Conservation (phyloP, 192 early-diverging fungal genomes). For the Coemansia sp. region DNA sequence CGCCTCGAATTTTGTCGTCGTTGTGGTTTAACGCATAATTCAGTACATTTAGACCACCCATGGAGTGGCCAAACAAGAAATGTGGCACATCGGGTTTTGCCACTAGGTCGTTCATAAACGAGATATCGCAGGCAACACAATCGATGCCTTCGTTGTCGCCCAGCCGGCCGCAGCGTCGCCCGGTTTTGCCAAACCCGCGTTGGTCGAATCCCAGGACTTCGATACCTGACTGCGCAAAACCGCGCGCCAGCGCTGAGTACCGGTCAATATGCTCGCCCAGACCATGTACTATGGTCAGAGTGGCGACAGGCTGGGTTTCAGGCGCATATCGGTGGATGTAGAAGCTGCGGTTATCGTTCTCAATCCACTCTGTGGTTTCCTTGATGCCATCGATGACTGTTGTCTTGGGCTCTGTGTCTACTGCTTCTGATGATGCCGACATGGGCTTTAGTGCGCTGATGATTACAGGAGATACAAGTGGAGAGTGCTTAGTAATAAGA, state of each 20-base stretch:
- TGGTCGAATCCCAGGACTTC: slow-evolving; percentile 59
- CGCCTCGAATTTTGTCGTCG: slow-evolving; percentile 29
- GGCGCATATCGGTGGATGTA: slow-evolving; percentile 41
- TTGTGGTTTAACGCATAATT: slow-evolving; percentile 28
- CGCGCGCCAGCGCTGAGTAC: slow-evolving; percentile 55
- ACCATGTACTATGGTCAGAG: slow-evolving; percentile 59
- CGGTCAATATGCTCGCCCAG: slow-evolving; percentile 64
- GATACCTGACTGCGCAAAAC: slow-evolving; percentile 57
- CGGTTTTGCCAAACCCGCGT: slow-evolving; percentile 63
- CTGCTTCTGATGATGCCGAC: background rate
- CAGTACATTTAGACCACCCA: slow-evolving; percentile 51
- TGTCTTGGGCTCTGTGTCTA: slow-evolving; percentile 8
- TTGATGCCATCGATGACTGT: slow-evolving; percentile 25
- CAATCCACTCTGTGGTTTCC: slow-evolving; percentile 37
- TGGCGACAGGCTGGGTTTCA: slow-evolving; percentile 40
- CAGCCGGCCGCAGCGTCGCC: slow-evolving; percentile 38
- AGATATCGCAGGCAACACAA: slow-evolving; percentile 46
- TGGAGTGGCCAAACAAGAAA: slow-evolving; percentile 63
- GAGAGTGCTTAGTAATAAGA: too few species aligned
- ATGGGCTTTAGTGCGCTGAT: background rate
- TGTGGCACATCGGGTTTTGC: slow-evolving; percentile 42
- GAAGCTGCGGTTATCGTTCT: slow-evolving; percentile 18
- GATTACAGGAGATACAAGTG: too few species aligned
- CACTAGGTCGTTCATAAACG: slow-evolving; percentile 34
- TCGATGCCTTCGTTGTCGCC: slow-evolving; percentile 53